Percentiles rank a stretch among this genome's conserved stretches.
These are phyloP conservation scores for Pleoardoris graminearum DNA, from an alignment of 2,329 filamentous ascomycete species.

Conservation along the genomic window DNA sequence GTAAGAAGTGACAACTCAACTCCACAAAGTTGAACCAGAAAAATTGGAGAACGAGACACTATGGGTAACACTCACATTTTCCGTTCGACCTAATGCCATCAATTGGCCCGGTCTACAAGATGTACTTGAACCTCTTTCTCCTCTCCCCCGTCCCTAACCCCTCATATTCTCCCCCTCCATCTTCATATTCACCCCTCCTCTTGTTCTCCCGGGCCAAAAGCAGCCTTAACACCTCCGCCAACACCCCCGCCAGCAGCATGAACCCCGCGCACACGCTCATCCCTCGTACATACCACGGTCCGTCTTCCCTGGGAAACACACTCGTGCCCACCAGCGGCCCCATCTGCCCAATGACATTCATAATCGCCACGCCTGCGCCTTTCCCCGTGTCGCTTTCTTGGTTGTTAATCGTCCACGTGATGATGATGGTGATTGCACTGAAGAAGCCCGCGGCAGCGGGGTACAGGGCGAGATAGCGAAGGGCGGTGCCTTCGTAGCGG, in stretches of 20 bases:
- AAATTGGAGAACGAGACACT: too few relatives aligned
- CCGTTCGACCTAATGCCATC: too few relatives aligned
- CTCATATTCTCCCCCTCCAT: conserved; percentile 26
- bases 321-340: conserved; percentile 66
- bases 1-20: too few relatives aligned
- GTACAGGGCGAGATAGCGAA: conserved; percentile 75
- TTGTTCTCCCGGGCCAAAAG: conserved; percentile 41
- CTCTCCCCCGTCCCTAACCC: conserved; percentile 31
- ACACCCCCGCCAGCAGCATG: conserved; percentile 52
- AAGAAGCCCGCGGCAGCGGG: conserved; percentile 84
- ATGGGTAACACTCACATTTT: too few relatives aligned
- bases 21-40: too few relatives aligned
- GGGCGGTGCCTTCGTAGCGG: conserved; percentile 20
- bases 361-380: conserved; percentile 75
- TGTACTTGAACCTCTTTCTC: conserved; percentile 32
- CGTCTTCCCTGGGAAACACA: conserved; percentile 57
- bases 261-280: conserved; percentile 56
- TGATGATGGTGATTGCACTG: conserved; percentile 78
- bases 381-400: conserved; percentile 70
- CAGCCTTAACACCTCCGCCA: conserved; percentile 50
- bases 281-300: conserved; percentile 54
- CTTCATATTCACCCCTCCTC: conserved; percentile 9
- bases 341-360: conserved; percentile 81
- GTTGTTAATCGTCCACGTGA: conserved; percentile 90
- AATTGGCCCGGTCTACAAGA: too few relatives aligned